These are phyloP conservation scores for Blastomyces silverae DNA, from an alignment of 2,329 filamentous ascomycete genomes.

Conservation along the genomic window DNA sequence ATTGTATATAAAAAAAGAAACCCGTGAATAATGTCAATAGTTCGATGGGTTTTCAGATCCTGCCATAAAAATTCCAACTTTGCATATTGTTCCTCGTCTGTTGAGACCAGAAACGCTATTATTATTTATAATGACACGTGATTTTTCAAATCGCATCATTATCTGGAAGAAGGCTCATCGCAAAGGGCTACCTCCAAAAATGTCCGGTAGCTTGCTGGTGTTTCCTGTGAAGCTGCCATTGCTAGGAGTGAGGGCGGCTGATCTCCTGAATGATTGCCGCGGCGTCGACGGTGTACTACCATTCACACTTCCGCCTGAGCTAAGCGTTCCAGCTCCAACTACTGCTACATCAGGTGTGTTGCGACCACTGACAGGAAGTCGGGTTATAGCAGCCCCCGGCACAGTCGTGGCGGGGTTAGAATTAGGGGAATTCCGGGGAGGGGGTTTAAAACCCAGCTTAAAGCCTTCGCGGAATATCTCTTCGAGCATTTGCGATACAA, in stretches of 20 bases:
- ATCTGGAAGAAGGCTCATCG: conserved; percentile 22
- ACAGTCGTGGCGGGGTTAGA: conserved; percentile 1
- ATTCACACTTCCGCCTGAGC: conserved; percentile 25
- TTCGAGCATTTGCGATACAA: conserved; percentile 73
- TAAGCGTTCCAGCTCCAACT: conserved; percentile 19
- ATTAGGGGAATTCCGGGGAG: conserved; percentile 32
- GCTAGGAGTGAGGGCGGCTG: conserved; percentile 39
- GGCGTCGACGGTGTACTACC: conserved; percentile 35
- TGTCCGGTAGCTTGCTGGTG: conserved; percentile 29
- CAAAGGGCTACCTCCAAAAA: conserved; percentile 37
- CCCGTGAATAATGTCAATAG: too few species aligned
- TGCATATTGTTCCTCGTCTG: too few species aligned
- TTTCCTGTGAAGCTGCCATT: conserved; percentile 38
- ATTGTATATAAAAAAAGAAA: too few species aligned
- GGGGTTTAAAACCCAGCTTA: conserved; percentile 54
- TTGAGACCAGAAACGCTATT: too few species aligned
- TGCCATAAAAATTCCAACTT: too few species aligned
- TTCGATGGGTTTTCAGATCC: too few species aligned
- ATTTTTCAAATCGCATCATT: background rate
- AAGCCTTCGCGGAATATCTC: conserved; percentile 70
- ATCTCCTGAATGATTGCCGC: conserved; percentile 39
- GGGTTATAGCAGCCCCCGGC: conserved; percentile 16
- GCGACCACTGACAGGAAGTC: conserved; percentile 30
- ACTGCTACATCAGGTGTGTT: conserved; percentile 34
- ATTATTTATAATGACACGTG: too few species aligned